Evolutionary conservation across 1,284 basidiomycete species (phyloP), one percentile per base, ranked within the genome.

Genomic region (Sanghuangporus baumii): DNA sequence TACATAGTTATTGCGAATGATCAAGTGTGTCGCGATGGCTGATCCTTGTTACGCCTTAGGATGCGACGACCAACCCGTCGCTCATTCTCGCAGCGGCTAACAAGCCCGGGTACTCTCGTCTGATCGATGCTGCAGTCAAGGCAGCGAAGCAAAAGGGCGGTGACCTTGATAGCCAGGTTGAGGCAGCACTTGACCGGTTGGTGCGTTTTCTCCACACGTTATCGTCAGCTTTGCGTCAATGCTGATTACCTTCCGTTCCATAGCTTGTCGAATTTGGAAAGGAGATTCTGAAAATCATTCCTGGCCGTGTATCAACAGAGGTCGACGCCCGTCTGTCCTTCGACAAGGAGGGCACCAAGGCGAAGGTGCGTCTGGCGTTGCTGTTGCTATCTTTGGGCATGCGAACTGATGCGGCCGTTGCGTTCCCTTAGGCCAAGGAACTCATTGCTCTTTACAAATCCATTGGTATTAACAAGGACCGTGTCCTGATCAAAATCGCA

Each of bases 281-380:
- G 76, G 94, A 93, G 80, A 98, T 99, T 74, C 84, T 99, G 64
- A 81, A 84, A 70, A 94, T 99, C 76, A 94, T 99, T 73, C 96
- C 97, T 65, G 97, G 96, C 67, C 93, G 96, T 77, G 96, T 99
- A 69, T 99, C 96, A 58, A 99, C 96, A 68, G 96, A 99, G 79
- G 96, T 99, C 69, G 96, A 99, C 76, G 96, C 97, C 64, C 88
- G 91, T 69, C 87, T 98, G 67, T 98, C 96, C 67, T 98, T 96
- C 78, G 91, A 98, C 82, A 97, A 93, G 79, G 87, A 91, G 75
- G 92, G 74, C 43, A 96, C 94, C 70, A 96, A 94, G 77, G 84
- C 83, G 67, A 97, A 96, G 87, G 87, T 82, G 40, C 50, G 70
- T 37, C 46, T 18, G 18, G 46, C 3, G 23, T 43, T 41, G 36